Conservation (phyloP, 371 early-diverging fungal species). For the Lichtheimia ornata region DNA sequence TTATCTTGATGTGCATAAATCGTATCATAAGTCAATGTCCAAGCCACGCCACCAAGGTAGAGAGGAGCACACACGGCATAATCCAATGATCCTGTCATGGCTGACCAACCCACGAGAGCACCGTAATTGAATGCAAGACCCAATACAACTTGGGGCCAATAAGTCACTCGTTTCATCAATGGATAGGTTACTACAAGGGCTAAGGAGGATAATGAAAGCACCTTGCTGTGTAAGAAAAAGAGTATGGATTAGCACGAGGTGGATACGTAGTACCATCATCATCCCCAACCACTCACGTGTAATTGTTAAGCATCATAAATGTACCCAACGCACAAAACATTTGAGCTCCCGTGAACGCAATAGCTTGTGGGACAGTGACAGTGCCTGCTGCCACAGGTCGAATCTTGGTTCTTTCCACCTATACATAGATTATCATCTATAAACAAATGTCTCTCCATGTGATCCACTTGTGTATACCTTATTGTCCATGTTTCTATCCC, state of each 20-base stretch:
- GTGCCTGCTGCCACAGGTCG: conserved; percentile 87
- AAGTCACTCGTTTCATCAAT: conserved; percentile 94
- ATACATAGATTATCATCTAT: no score
- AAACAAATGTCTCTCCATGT: no score
- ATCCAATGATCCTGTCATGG: conserved; percentile 78
- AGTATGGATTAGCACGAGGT: background rate
- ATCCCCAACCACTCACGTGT: conserved; percentile 45
- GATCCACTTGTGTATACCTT: conserved; percentile 38
- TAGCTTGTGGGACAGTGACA: conserved; percentile 70
- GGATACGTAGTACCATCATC: background rate
- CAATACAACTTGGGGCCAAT: conserved; percentile 93
- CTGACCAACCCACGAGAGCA: conserved; percentile 90
- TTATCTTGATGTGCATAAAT: conserved; percentile 97
- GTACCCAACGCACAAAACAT: conserved; percentile 80
- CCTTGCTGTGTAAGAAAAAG: conserved; percentile 53
- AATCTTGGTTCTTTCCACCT: conserved; percentile 83
- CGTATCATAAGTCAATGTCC: conserved; percentile 97
- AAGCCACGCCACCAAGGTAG: conserved; percentile 84
- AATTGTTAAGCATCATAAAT: conserved; percentile 73
- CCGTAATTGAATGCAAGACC: conserved; percentile 96
- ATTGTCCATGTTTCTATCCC: conserved; percentile 90
- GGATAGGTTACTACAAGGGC: conserved; percentile 85
- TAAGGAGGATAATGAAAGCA: conserved; percentile 82
- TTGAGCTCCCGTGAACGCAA: conserved; percentile 82
- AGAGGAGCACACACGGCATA: conserved; percentile 78